Base-by-base conservation (phyloP, 2,329 filamentous ascomycete genomes). In the Rosellinia necatrix region DNA sequence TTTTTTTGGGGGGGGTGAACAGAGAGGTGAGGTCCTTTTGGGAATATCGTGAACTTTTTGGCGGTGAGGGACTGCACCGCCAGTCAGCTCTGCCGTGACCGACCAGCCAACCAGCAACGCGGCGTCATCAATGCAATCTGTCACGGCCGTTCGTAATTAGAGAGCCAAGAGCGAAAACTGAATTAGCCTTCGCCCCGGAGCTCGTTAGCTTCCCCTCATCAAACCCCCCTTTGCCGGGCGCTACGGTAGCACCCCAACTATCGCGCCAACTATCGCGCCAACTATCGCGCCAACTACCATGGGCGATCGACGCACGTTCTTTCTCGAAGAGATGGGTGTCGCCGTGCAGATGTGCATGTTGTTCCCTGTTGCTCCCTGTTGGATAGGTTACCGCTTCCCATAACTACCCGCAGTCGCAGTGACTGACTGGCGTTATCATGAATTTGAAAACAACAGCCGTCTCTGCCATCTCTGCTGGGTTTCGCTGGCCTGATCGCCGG, bases 31-130 rank as follows among this genome's bases (percentile, higher is more conserved):
- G 30, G 30, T 21, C 34, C 40, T 40, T 41, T 27, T 41, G 17
- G 32, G 42, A 41, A 49, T 32, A 52, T 56, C 35, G 52, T 59
- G 43, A 56, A 38, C 13, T 17, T 48, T 40, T 59, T 52, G 56
- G 56, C 56, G 56, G 56, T 59, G 47, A 52, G 52, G 25, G n/a
- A 32, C 8, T n/a, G n/a, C n/a, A n/a, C n/a, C n/a, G 43, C 42
- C 6, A 34, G 56, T 56, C 47, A 52, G 56, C 56, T n/a, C n/a
- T 49, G 53, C 35, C 29, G 24, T 27, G 10, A 42, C 46, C 17
- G 12, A 21, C 29, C n/a, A n/a, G n/a, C n/a, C n/a, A n/a, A n/a
- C n/a, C n/a, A n/a, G 17, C 6, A n/a, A 29, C 22, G 37, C 51
- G 34, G 54, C 41, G 50, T 55, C 51, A 51, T 55, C 51, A 38